phyloP scores from a whole-genome alignment of 163 green algal genomes.

The Scenedesmus sp. region DNA sequence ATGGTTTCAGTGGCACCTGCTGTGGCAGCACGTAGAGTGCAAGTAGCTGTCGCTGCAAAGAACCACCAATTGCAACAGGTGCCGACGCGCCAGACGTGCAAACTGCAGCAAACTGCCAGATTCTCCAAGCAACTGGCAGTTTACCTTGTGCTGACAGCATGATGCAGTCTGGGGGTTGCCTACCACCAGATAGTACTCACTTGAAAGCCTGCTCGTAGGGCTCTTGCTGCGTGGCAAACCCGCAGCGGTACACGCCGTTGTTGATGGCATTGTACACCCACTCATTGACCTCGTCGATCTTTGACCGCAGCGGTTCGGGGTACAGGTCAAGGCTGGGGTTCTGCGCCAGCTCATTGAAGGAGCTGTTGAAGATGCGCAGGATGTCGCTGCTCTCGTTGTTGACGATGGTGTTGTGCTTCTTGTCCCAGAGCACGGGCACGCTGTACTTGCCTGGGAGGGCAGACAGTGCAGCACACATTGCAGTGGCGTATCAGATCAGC shows the following conservation, averaged over 20 bases:
- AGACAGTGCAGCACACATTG: neutral
- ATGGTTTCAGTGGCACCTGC: neutral
- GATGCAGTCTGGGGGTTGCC: too few relatives aligned
- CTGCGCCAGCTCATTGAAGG: slow-evolving; percentile 55
- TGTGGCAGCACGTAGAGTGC: neutral
- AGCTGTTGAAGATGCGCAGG: slow-evolving; percentile 92
- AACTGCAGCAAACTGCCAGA: too few relatives aligned
- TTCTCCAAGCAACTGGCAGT: too few relatives aligned
- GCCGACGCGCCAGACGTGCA: too few relatives aligned
- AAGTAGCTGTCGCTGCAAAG: neutral
- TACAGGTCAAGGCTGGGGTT: slow-evolving; percentile 72
- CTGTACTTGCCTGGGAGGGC: slow-evolving; percentile 88
- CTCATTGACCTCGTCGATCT: slow-evolving; percentile 72
- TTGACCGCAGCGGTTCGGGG: slow-evolving; percentile 61
- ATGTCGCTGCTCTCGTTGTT: slow-evolving; percentile 98
- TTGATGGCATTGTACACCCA: slow-evolving; percentile 83
- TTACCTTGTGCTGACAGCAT: too few relatives aligned
- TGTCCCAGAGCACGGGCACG: slow-evolving; percentile 97
- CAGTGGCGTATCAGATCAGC: neutral
- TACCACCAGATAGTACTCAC: too few relatives aligned
- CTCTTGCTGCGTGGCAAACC: slow-evolving; percentile 81
- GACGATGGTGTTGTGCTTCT: slow-evolving; percentile 92
- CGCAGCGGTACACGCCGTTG: slow-evolving; percentile 88
- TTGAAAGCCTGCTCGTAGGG: slow-evolving; percentile 89
- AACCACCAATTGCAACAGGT: too few relatives aligned